Evolutionary conservation across 192 early-diverging fungal genomes (phyloP).

Genomic region (Chytriomyces confervae): DNA sequence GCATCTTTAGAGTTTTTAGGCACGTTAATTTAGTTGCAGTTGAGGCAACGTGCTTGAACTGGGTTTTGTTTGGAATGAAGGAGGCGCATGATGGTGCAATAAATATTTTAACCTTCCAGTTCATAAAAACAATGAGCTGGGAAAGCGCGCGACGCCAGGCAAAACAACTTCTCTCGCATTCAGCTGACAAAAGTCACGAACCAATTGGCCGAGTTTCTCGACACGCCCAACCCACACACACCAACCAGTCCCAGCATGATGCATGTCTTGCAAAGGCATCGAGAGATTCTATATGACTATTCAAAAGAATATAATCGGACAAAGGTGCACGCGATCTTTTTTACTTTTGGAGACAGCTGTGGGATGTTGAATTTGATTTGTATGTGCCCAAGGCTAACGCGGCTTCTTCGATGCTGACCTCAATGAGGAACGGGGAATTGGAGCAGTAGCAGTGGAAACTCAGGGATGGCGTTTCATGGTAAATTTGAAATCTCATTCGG

Average conservation of each 20-base stretch:
- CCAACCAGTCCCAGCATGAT: constrained; percentile 70
- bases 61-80: too few relatives aligned
- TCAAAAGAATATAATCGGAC: constrained; percentile 77
- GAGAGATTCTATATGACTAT: constrained; percentile 80
- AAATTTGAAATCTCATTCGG: constrained; percentile 47
- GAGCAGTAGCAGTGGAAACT: constrained; percentile 66
- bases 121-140: constrained; percentile 45
- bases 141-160: constrained; percentile 73
- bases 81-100: too few relatives aligned
- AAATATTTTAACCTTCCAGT: too few relatives aligned
- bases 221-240: constrained; percentile 47
- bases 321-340: constrained; percentile 49
- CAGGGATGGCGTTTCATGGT: constrained; percentile 20
- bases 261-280: constrained; percentile 76
- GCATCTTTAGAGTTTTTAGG: too few relatives aligned
- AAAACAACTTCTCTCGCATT: too few relatives aligned
- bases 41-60: too few relatives aligned
- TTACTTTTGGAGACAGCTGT: too few relatives aligned
- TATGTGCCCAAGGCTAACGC: too few relatives aligned
- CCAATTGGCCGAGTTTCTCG: constrained; percentile 68
- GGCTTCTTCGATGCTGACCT: too few relatives aligned
- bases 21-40: too few relatives aligned
- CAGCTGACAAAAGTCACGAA: too few relatives aligned
- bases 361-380: too few relatives aligned
- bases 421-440: background rate